Evolutionary conservation across 2,329 filamentous ascomycete species (phyloP).

Genomic region (Sarocladium kiliense): DNA sequence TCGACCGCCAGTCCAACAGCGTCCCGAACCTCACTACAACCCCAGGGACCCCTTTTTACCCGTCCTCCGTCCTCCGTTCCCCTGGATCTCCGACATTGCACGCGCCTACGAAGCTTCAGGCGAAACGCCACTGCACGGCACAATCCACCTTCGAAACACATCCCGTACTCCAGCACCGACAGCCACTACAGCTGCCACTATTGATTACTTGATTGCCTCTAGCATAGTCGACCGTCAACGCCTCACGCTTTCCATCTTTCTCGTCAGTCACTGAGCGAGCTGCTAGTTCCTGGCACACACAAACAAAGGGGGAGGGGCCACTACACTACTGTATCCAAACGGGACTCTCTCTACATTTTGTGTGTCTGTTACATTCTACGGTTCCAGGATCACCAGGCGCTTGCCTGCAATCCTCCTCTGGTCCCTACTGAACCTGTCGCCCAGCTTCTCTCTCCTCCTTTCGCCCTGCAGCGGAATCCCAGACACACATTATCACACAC

Average conservation of each 20-base stretch:
- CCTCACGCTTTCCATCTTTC: background rate
- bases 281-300: too few species aligned
- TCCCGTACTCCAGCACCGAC: background rate
- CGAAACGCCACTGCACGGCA: constrained; percentile 2
- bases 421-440: background rate
- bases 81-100: constrained; percentile 8
- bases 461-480: constrained; percentile 4
- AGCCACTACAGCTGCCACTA: background rate
- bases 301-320: background rate
- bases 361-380: background rate
- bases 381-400: background rate
- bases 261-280: too few species aligned
- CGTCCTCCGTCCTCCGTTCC: background rate
- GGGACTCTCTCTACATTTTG: too few species aligned
- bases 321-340: too few species aligned
- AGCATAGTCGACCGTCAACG: background rate
- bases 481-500: constrained; percentile 1
- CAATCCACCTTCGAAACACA: constrained; percentile 7
- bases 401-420: background rate
- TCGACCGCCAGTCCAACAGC: background rate
- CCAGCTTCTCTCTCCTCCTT: background rate
- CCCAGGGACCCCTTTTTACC: constrained; percentile 1
- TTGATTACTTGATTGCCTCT: background rate
- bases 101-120: background rate
- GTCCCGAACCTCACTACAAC: too few species aligned